These are phyloP conservation scores for Candida smagusa DNA, from an alignment of 1,139 yeast species.

Conservation along the genomic window DNA sequence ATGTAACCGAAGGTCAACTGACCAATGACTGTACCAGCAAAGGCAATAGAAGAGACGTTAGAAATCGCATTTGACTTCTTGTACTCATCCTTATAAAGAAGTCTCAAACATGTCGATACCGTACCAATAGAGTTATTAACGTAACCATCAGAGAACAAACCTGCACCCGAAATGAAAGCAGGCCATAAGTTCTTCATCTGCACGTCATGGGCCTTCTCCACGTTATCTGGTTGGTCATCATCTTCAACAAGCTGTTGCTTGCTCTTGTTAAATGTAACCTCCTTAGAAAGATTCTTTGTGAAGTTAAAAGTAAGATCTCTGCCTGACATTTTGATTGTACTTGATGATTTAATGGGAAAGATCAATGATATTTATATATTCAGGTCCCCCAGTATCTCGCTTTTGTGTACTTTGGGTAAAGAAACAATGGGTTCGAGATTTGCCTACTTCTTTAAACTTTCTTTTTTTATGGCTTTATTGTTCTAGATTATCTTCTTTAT, in stretches of 20 bases:
- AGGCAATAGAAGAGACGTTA: conserved; percentile 46
- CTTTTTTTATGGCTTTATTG: too few relatives aligned
- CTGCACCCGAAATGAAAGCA: conserved; percentile 38
- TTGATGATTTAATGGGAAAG: too few relatives aligned
- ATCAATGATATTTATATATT: too few relatives aligned
- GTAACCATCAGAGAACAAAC: conserved; percentile 52
- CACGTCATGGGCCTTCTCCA: conserved; percentile 20
- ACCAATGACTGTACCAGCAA: conserved; percentile 50
- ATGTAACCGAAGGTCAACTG: conserved; percentile 44
- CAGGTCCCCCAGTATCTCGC: too few relatives aligned
- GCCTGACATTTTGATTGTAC: too few relatives aligned
- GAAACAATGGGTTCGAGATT: too few relatives aligned
- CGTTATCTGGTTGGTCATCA: conserved; percentile 20
- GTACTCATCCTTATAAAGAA: conserved; percentile 30
- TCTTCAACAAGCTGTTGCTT: conserved; percentile 15
- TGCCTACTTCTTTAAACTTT: too few relatives aligned
- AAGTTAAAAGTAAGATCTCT: conserved; percentile 27
- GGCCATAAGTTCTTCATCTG: conserved; percentile 25
- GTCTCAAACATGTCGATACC: conserved; percentile 37
- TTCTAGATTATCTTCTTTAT: too few relatives aligned
- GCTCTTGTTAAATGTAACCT: conserved; percentile 34
- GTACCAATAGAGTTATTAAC: conserved; percentile 51
- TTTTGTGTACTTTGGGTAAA: too few relatives aligned
- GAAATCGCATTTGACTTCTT: conserved; percentile 35
- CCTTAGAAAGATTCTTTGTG: conserved; percentile 31